Base-by-base conservation (phyloP, 352 stramenopile genomes). In the Pythium vanterpoolii region DNA sequence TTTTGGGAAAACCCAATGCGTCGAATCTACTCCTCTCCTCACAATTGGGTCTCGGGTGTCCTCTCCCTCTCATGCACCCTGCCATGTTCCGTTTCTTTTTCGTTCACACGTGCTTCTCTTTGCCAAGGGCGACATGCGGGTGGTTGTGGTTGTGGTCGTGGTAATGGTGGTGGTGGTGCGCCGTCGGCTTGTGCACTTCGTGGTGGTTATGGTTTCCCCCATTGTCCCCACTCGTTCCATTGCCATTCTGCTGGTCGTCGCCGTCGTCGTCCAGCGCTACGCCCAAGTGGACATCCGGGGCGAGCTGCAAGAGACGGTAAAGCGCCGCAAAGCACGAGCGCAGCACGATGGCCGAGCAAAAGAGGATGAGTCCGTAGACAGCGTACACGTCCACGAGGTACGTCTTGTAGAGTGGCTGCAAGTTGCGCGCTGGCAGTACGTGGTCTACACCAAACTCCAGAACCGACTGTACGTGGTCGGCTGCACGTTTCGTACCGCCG, bases 331-430 rank as follows among this genome's bases (percentile, higher is more conserved):
- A 74, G 63, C 88, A 86, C 52, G 83, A 89, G 56, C 86, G 83
- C 38, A 95, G 66, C 42, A 93, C 87, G 56, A 95, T 82, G n/a
- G 80, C 79, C 18, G 83, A 77, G 28, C 77, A 80, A 56, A 86
- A 93, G n/a, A 95, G 72, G 52, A 95, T 90, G 23, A 73, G 66
- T 10, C 77, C 77, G 65, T 95, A 95, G 43, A 95, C 73, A n/a
- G 89, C 60, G 60, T 93, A 93, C 48, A 93, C 86, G 59, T 93
- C 86, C 60, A 95, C 73, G 13, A 95, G 69, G 62, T 84, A 93
- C 63, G 77, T 90, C 72, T 90, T 91, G 78, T 89, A 86, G 16
- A 92, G 67, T 31, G 80, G 77, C 68, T 92, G 82, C 46, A 76
- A 52, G 57, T 81, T 87, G 56, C 69, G 70, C 44, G 69, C 73